phyloP scores from a whole-genome alignment of 352 stramenopile genomes.

The Globisporangium spiculum region DNA sequence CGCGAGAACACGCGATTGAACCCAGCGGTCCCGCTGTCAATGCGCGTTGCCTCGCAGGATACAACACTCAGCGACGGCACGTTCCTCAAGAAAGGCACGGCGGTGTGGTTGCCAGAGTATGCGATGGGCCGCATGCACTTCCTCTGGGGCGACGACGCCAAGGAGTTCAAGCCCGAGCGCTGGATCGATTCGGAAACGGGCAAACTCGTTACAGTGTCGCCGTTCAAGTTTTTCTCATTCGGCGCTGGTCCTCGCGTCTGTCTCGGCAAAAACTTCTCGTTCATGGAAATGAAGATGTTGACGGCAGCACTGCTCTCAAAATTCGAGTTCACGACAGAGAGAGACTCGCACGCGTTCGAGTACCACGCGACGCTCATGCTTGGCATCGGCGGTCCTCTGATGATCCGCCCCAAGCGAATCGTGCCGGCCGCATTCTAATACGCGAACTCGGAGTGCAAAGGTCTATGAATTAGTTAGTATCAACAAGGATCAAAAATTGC shows the following conservation, averaged over 20 bases:
- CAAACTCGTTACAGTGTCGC: slow-evolving; percentile 23
- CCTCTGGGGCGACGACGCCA: slow-evolving; percentile 39
- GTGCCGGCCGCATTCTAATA: not conserved
- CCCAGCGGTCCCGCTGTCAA: slow-evolving; percentile 36
- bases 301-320: slow-evolving; percentile 23
- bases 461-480: no score
- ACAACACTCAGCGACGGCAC: slow-evolving; percentile 55
- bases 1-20: slow-evolving; percentile 68
- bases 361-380: slow-evolving; percentile 23
- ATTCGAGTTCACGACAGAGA: slow-evolving; percentile 18
- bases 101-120: slow-evolving; percentile 43
- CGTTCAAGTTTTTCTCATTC: slow-evolving; percentile 46
- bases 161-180: slow-evolving; percentile 45
- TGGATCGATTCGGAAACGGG: slow-evolving; percentile 28
- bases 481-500: no score
- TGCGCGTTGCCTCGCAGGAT: slow-evolving; percentile 32
- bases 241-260: slow-evolving; percentile 39
- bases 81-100: slow-evolving; percentile 29
- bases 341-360: slow-evolving; percentile 9
- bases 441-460: no score
- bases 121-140: slow-evolving; percentile 32
- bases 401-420: not conserved
- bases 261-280: slow-evolving; percentile 28
- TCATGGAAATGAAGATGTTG: slow-evolving; percentile 37
- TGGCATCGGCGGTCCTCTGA: not conserved